Evolutionary conservation across 2,329 filamentous ascomycete species (phyloP), one percentile per base, ranked within the genome.

Genomic region (Cordyceps cicadae): DNA sequence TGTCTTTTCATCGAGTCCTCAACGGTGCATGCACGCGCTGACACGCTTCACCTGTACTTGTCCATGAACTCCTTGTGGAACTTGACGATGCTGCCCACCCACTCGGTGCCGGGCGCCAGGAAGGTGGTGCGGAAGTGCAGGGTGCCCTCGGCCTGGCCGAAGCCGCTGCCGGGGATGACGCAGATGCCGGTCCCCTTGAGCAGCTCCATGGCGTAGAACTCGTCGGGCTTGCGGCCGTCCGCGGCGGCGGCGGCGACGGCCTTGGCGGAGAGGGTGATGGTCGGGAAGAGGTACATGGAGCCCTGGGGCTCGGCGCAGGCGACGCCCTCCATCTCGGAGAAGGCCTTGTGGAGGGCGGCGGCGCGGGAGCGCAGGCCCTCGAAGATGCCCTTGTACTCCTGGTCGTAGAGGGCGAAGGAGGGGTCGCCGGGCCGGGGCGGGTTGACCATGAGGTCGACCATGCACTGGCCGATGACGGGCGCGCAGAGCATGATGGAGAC

Each of bases 241-340:
- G 87, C 77, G 69, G 80, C 74, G 41, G 94, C 94, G 17, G 89
- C 90, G 65, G 87, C 87, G 64, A 87, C 76, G 46, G 92, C 94
- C 76, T 90, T 90, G 26, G 76, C 67, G 1, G 94, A 85, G 26
- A 99, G 80, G 39, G 80, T 85, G 76, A 99, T 96, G 67, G 90
- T 94, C 26, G 94, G 94, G 85, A 97, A 99, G 69, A 99, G 88
- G 79, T 99, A 99, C 94, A 99, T 99, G 72, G 89, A 88, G 63
- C 94, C 94, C 82, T 96, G 89, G 60, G 94, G 94, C 67, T 86
- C 82, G 69, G 89, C 88, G 76, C 92, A 96, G 73, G 92, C 85
- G 62, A 99, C 93, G 62, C 94, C 94, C 75, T 97, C 93, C 94
- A 99, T 97, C 71, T 91, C 78, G 74, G 86, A 80, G 77, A 99